Conservation (phyloP, 163 green algal genomes). For the Chloromonas sp. region DNA sequence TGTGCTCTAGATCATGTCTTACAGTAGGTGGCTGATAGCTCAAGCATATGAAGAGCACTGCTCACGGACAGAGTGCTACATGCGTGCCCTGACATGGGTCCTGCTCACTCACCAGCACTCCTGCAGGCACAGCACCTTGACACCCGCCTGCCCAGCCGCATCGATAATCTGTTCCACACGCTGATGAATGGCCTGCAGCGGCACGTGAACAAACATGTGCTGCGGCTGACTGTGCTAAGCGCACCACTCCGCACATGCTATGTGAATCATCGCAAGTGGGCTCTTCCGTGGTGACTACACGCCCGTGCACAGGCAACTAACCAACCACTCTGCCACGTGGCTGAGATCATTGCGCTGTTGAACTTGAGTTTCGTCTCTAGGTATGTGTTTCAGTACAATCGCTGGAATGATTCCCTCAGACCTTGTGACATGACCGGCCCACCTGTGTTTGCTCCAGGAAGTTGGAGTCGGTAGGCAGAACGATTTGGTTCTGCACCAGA, state of each 20-base stretch:
- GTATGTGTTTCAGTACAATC: background rate
- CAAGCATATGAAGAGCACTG: background rate
- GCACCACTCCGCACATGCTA: too few species aligned
- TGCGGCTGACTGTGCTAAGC: too few species aligned
- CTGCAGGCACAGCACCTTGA: conserved; percentile 90
- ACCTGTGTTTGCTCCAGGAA: conserved; percentile 76
- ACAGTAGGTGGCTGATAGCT: background rate
- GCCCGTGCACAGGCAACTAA: too few species aligned
- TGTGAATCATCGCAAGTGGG: too few species aligned
- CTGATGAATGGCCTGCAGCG: conserved; percentile 57
- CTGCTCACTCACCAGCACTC: conserved; percentile 63
- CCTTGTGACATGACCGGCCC: background rate
- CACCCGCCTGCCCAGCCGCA: conserved; percentile 64
- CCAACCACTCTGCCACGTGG: background rate
- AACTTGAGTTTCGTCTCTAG: too few species aligned
- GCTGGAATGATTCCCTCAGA: too few species aligned
- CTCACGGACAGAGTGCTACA: background rate
- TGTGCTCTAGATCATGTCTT: background rate
- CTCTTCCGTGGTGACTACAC: too few species aligned
- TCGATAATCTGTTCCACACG: conserved; percentile 63
- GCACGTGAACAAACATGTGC: too few species aligned
- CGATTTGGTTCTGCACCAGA: conserved; percentile 84
- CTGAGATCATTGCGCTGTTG: background rate
- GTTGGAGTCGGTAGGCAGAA: conserved; percentile 72
- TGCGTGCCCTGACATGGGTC: background rate